Base-by-base conservation (phyloP, 2,329 filamentous ascomycete species). In the Phaeosphaeria sp. region DNA sequence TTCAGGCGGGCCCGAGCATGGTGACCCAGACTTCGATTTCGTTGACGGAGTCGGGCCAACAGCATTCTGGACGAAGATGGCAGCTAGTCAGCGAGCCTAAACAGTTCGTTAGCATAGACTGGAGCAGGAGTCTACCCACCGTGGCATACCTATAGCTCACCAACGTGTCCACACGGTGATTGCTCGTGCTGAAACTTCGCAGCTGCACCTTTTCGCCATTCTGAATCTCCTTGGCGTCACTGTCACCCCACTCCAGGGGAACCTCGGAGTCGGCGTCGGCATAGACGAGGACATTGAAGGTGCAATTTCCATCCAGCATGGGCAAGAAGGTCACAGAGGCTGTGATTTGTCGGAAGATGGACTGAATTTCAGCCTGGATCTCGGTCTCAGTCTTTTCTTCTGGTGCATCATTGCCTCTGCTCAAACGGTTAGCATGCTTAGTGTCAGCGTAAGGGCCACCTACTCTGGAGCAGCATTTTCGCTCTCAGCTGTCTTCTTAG, bases 241-340 rank as follows among this genome's bases (percentile, higher is more conserved):
- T 97, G 80, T 99, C 95, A 47, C 95, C 95, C 95, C 95, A 99
- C 78, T 99, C 95, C 57, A 99, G 89, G 3, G 95, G 95, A 15
- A 99, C 95, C 48, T 98, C 94, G 57, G 91, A 95, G 78, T 98
- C 93, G 18, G 93, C 93, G 75, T 99, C 94, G 51, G 95, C 95
- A 75, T 99, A 99, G 3, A 99, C 95, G 42, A 99, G 86, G 48
- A 99, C 94, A 74, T 99, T 99, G 84, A 99, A 99, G 11, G 95
- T 98, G 83, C 94, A 99, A 77, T 97, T 91, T 42, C 93, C 93
- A 60, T 92, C 89, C 6, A 99, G 86, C 81, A 98, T 93, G 0
- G 95, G 95, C 13, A 99, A 82, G 76, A 99, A 99, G 0, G 95
- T 98, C 53, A 99, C 95, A 0, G 92, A 97, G 1, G 95, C 95